phyloP scores from a whole-genome alignment of 2,329 filamentous ascomycete species.

The Nannizziopsis arthrosporioides region DNA sequence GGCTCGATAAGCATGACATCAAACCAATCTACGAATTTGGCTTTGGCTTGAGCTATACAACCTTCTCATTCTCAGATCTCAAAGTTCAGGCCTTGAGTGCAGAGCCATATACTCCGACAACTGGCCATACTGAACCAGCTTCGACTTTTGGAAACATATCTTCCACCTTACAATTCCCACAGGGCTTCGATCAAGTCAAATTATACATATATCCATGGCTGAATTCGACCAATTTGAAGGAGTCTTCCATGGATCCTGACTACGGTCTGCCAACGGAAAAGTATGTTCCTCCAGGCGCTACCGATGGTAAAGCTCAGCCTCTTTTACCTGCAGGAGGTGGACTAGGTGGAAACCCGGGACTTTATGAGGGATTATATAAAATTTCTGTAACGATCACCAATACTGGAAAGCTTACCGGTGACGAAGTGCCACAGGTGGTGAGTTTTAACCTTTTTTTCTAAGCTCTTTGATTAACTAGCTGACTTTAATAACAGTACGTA shows the following conservation, averaged over 20 bases:
- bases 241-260: slow-evolving; percentile 41
- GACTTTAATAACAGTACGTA: slow-evolving; percentile 44
- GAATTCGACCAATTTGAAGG: slow-evolving; percentile 46
- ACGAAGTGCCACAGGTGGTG: slow-evolving; percentile 44
- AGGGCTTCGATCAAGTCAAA: slow-evolving; percentile 39
- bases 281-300: slow-evolving; percentile 41
- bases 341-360: slow-evolving; percentile 48
- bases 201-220: slow-evolving; percentile 55
- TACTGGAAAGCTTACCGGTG: slow-evolving; percentile 38
- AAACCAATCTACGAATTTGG: slow-evolving; percentile 50
- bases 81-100: slow-evolving; percentile 36
- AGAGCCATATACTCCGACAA: slow-evolving; percentile 42
- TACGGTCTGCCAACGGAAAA: slow-evolving; percentile 43
- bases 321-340: slow-evolving; percentile 46
- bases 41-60: slow-evolving; percentile 49
- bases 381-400: slow-evolving; percentile 42
- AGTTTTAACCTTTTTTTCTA: slow-evolving; percentile 14
- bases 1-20: slow-evolving; percentile 41
- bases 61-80: slow-evolving; percentile 46
- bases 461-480: background rate
- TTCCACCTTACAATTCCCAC: slow-evolving; percentile 47
- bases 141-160: slow-evolving; percentile 41
- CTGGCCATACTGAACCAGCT: slow-evolving; percentile 43
- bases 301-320: slow-evolving; percentile 45
- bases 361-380: slow-evolving; percentile 42